phyloP scores from a whole-genome alignment of 208 protist genomes.

The Angomonas ambiguus region DNA sequence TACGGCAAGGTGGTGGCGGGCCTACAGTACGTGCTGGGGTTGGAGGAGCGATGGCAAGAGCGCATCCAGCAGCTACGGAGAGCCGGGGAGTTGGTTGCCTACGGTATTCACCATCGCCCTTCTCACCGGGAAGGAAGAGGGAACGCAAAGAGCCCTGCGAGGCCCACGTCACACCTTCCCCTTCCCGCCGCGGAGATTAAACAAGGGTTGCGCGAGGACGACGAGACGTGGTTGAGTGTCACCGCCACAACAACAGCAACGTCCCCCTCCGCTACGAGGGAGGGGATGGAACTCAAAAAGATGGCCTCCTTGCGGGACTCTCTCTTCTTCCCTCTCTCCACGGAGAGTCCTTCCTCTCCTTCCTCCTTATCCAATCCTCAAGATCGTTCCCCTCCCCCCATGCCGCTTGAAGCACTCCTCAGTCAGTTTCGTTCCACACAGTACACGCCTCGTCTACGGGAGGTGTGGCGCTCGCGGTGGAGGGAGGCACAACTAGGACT shows the following conservation, averaged over 20 bases:
- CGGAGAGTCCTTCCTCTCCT: too few species aligned
- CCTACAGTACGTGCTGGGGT: slow-evolving; percentile 31
- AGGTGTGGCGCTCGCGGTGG: slow-evolving; percentile 21
- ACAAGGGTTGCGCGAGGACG: slow-evolving; percentile 45
- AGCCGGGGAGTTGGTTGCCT: slow-evolving; percentile 38
- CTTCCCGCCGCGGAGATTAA: too few species aligned
- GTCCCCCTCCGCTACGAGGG: not conserved
- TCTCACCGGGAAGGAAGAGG: too few species aligned
- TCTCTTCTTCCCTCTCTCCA: not conserved
- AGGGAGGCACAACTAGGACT: slow-evolving; percentile 21
- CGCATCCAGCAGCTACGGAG: slow-evolving; percentile 20
- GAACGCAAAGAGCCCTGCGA: too few species aligned
- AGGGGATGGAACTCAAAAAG: too few species aligned
- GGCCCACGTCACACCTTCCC: too few species aligned
- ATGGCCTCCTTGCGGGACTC: not conserved
- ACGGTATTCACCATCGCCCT: slow-evolving; percentile 31
- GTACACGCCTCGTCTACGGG: slow-evolving; percentile 20
- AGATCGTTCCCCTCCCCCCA: too few species aligned
- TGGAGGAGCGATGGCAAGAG: slow-evolving; percentile 29
- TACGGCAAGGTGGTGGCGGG: slow-evolving; percentile 46
- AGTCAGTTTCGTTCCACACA: slow-evolving; percentile 27
- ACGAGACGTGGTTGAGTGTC: slow-evolving; percentile 30
- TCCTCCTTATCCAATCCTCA: too few species aligned
- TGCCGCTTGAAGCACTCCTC: slow-evolving; percentile 10
- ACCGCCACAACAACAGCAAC: not conserved